A percentile compares a stretch with the other conserved stretches of the same genome.
These are phyloP conservation scores for Hippophae rhamnoides DNA, from an alignment of 306 rosid genomes.

Conservation along the genomic window DNA sequence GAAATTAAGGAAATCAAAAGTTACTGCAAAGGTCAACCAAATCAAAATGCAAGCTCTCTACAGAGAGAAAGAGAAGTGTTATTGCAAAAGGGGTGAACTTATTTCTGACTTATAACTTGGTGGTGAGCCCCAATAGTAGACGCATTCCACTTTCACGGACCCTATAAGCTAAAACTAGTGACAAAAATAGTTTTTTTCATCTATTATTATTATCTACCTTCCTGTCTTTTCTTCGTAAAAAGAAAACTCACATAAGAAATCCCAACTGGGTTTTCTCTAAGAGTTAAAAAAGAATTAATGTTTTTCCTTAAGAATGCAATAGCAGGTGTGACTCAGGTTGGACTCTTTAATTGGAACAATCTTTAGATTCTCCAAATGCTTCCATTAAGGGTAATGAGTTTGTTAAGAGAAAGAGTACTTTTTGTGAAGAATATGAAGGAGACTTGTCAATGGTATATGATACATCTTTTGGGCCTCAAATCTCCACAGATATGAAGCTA, in stretches of 20 bases:
- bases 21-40: background rate
- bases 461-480: conserved; percentile 99
- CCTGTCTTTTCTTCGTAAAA: too few species aligned
- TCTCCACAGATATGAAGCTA: conserved; percentile 32
- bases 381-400: conserved; percentile 17
- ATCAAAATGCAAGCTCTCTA: conserved; percentile 3
- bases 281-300: conserved; percentile 34
- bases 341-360: conserved; percentile 80
- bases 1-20: too few species aligned
- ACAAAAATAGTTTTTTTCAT: too few species aligned
- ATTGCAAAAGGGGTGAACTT: conserved; percentile 12
- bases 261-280: conserved; percentile 10
- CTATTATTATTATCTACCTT: too few species aligned
- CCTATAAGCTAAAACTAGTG: too few species aligned
- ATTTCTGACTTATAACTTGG: conserved; percentile 18
- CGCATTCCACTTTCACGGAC: conserved; percentile 2
- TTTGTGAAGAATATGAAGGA: conserved; percentile 35
- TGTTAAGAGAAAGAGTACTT: conserved; percentile 12
- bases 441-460: conserved; percentile 96
- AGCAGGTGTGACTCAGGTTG: conserved; percentile 95
- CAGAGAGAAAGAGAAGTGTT: background rate
- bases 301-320: conserved; percentile 58
- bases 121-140: conserved; percentile 16
- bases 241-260: background rate
- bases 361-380: conserved; percentile 42